phyloP scores from a whole-genome alignment of 2,329 filamentous ascomycete species.

The Talaromyces atroroseus region DNA sequence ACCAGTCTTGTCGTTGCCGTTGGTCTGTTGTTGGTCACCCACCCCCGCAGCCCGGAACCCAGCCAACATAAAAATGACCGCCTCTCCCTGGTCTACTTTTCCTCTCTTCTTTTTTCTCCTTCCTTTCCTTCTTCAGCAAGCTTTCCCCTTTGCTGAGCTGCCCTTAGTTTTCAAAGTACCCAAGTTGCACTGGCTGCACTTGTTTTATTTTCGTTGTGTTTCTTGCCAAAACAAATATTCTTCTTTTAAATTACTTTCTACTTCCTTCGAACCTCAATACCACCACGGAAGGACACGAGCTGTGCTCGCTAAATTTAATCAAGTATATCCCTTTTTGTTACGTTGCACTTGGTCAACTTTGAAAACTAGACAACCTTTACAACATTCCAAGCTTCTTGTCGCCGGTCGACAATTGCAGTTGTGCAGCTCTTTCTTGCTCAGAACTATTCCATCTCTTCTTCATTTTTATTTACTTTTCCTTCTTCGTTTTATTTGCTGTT shows the following conservation, averaged over 20 bases:
- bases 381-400: constrained; percentile 13
- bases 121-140: constrained; percentile 61
- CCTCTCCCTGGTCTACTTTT: constrained; percentile 33
- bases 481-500: constrained; percentile 3
- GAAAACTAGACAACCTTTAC: constrained; percentile 5
- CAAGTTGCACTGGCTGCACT: constrained; percentile 37
- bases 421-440: constrained; percentile 15
- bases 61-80: constrained; percentile 13
- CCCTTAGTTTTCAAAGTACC: constrained; percentile 40
- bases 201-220: constrained; percentile 44
- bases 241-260: constrained; percentile 19
- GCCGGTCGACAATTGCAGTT: constrained; percentile 16
- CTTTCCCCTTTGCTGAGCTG: constrained; percentile 42
- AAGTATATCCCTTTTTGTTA: background rate
- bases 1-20: background rate
- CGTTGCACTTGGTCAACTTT: background rate
- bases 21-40: background rate
- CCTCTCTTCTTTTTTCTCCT: constrained; percentile 31
- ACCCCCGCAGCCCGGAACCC: constrained; percentile 7
- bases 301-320: constrained; percentile 16
- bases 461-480: background rate
- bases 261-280: background rate
- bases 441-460: background rate
- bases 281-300: constrained; percentile 13
- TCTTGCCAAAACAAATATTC: constrained; percentile 29